Evolutionary conservation across 2,329 filamentous ascomycete species (phyloP), one percentile per base, ranked within the genome.

Genomic region (Xylaria sp.): DNA sequence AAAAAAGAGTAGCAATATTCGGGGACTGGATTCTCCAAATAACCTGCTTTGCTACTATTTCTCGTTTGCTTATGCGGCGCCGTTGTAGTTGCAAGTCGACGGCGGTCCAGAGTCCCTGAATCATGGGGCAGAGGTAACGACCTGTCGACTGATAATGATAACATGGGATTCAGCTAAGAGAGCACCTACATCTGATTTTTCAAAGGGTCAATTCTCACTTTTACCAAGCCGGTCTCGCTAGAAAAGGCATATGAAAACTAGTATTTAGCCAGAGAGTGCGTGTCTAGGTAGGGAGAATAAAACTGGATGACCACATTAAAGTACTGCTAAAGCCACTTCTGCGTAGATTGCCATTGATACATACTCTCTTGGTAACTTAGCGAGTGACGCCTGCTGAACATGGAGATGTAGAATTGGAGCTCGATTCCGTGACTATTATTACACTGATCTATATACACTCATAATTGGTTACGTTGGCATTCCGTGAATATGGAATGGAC

Each of bases 401-500:
- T 46, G 4, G 13, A 46, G 15, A n/a, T 7, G 41, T 18, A 46
- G 41, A n/a, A 8, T 5, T 0, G 13, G 34, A n/a, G 9, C 23
- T 64, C 48, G n/a, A 61, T 65, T 48, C 39, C 44, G 20, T 13
- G 34, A 7, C 12, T 68, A 65, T 28, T 61, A 62, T 56, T 68
- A 68, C 62, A 65, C 41, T 61, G 55, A 51, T 60, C 55, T 67
- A 68, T 62, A 65, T 62, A 61, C 62, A 62, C 31, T 28, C 20
- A 20, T n/a, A 44, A n/a, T 41, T 65, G 23, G 10, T 56, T 48
- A 25, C 15, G 34, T 57, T 44, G 34, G 23, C 20, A n/a, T 55
- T 18, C 28, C 10, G 31, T 37, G 28, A n/a, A 46, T 44, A 52
- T 37, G 25, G 39, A 23, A 51, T 23, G 41, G 25, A 6, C 39